Percentiles rank a stretch among this genome's conserved stretches.
These are phyloP conservation scores for Pisolithus tinctorius DNA, from an alignment of 768 basidiomycete genomes.

Conservation along the genomic window DNA sequence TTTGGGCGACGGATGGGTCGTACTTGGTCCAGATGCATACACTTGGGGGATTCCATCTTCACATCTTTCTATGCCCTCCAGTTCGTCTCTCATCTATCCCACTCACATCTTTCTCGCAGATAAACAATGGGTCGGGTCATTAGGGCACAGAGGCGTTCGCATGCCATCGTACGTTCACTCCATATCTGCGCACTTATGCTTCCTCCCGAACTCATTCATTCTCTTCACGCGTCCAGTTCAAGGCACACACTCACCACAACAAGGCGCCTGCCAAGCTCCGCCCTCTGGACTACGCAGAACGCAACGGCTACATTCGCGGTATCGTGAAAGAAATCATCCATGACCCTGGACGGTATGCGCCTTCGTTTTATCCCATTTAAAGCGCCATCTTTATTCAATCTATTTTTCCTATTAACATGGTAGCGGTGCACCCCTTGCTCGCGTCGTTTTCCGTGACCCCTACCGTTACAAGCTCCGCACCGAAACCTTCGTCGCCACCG, in stretches of 20 bases:
- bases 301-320: conserved; percentile 96
- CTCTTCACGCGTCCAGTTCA: conserved; percentile 57
- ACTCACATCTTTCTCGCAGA: conserved; percentile 31
- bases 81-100: neutral
- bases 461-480: conserved; percentile 99
- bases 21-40: neutral
- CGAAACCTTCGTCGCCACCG: conserved; percentile 98
- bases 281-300: conserved; percentile 94
- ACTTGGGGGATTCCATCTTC: too few relatives aligned
- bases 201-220: neutral
- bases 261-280: conserved; percentile 90
- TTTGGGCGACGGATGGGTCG: conserved; percentile 1
- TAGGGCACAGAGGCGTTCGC: conserved; percentile 87
- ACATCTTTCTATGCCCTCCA: neutral
- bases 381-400: neutral
- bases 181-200: neutral
- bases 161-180: conserved; percentile 68
- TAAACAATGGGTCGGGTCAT: conserved; percentile 87
- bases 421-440: conserved; percentile 97
- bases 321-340: conserved; percentile 99
- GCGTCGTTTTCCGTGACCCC: conserved; percentile 98
- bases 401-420: neutral
- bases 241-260: conserved; percentile 94
- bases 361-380: neutral
- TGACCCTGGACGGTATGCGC: conserved; percentile 90